Base-by-base conservation (phyloP, 768 basidiomycete genomes). In the Tricholoma terreum region DNA sequence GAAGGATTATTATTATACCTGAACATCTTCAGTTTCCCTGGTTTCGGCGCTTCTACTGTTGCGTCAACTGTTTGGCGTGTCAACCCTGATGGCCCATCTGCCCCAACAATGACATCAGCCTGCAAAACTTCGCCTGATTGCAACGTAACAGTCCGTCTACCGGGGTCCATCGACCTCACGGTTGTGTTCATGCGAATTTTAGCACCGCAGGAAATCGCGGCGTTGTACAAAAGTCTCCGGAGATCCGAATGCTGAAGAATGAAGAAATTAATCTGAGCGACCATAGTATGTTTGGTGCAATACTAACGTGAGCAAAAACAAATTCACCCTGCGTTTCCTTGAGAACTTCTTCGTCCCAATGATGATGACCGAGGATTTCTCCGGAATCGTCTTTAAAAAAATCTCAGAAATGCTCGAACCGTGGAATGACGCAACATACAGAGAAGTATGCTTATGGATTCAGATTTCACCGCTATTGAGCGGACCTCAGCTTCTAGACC, bases 21-120 rank as follows among this genome's bases (percentile, higher is more conserved):
- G 62, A 80, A 84, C 58, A 82, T 69, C 38, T 76, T 65, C 65
- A 70, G 51, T 42, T 66, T 45, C 40, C 65, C 57, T 5, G 63
- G 55, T 0, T 61, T 58, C 12, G 56, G 53, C 15, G 68, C 65
- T 19, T 72, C 72, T 35, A 72, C 66, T 11, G 68, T 62, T 1
- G 66, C 71, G 11, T 72, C 55, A 1, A 81, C 66, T 2, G 70
- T 63, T 21, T 64, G 68, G 35, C 74, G 63, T 7, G 76, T 68
- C 30, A 79, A 21, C 19, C 83, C 81, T 4, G 63, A 60, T 22
- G 64, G 60, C 3, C 84, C 84, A 60, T 85, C 84, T 1, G 84
- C 83, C 12, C 84, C 84, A 50, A 86, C 69, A 56, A 86, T 74
- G 21, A 84, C 73, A 63, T 86, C 78, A 15, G 77, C 81, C 4